These are phyloP conservation scores for Amaranthus tricolor DNA, from an alignment of 179 eudicot genomes.

Conservation along the genomic window DNA sequence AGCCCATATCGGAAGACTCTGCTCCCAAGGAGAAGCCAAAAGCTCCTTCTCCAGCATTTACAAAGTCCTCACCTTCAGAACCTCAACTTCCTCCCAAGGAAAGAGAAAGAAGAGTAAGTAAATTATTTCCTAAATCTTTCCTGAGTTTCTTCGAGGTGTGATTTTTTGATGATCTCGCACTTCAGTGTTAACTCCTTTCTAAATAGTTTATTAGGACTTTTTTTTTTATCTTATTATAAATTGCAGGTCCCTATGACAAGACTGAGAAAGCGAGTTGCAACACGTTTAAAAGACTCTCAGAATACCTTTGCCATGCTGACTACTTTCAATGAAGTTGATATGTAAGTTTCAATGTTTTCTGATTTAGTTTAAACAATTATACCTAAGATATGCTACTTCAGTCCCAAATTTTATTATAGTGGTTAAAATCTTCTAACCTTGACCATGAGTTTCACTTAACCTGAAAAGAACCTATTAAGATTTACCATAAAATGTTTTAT, in stretches of 20 bases:
- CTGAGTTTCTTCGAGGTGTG: not conserved
- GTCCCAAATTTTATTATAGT: not conserved
- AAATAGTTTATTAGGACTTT: not conserved
- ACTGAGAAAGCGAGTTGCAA: slow-evolving; percentile 90
- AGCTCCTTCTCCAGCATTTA: slow-evolving; percentile 46
- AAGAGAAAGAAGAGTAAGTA: slow-evolving; percentile 88
- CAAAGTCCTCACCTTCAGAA: slow-evolving; percentile 68
- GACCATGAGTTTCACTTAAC: not conserved
- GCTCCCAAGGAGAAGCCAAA: slow-evolving; percentile 51
- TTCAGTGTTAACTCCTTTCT: slow-evolving; percentile 1
- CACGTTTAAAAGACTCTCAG: slow-evolving; percentile 92
- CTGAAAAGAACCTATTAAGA: not conserved
- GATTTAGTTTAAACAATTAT: not conserved
- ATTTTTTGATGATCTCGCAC: slow-evolving; percentile 6
- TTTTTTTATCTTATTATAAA: not conserved
- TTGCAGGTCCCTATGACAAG: slow-evolving; percentile 96
- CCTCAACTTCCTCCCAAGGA: slow-evolving; percentile 97
- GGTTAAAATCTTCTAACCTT: not conserved
- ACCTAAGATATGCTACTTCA: not conserved
- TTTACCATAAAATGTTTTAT: not conserved
- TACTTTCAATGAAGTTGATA: slow-evolving; percentile 95
- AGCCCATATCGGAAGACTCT: slow-evolving; percentile 29
- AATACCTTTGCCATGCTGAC: slow-evolving; percentile 96
- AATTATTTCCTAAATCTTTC: not conserved
- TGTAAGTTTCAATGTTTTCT: slow-evolving; percentile 43